Conservation (phyloP, 1,139 yeast species). For the Scheffersomyces stambukii region DNA sequence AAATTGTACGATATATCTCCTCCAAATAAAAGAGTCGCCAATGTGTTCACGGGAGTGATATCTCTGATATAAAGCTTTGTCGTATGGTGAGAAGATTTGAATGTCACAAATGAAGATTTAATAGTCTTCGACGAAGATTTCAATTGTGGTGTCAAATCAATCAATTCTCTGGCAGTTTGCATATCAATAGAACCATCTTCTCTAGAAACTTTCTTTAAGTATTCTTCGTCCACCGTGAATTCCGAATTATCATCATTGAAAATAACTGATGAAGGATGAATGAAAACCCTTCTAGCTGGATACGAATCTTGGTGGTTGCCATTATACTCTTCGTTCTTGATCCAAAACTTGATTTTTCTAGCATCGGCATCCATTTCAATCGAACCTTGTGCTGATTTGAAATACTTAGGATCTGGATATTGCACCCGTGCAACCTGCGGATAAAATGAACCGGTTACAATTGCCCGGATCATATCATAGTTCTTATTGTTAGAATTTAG, state of each 20-base stretch:
- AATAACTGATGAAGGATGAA: slow-evolving; percentile 79
- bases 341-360: slow-evolving; percentile 66
- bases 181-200: slow-evolving; percentile 39
- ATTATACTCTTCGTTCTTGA: slow-evolving; percentile 57
- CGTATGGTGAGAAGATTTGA: slow-evolving; percentile 56
- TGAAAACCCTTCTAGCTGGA: slow-evolving; percentile 66
- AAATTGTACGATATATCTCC: slow-evolving; percentile 73
- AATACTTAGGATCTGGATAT: slow-evolving; percentile 74
- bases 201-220: slow-evolving; percentile 13
- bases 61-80: slow-evolving; percentile 68
- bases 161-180: slow-evolving; percentile 24
- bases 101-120: slow-evolving; percentile 54
- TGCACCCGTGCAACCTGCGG: slow-evolving; percentile 82
- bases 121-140: slow-evolving; percentile 19
- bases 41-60: slow-evolving; percentile 71
- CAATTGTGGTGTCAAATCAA: slow-evolving; percentile 35
- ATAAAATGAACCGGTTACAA: slow-evolving; percentile 75
- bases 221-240: slow-evolving; percentile 19
- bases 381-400: slow-evolving; percentile 71
- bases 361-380: slow-evolving; percentile 84
- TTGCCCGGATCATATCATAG: slow-evolving; percentile 52
- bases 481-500: slow-evolving; percentile 51
- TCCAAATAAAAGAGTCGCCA: slow-evolving; percentile 74
- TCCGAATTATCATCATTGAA: slow-evolving; percentile 35
- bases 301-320: slow-evolving; percentile 20